Percentiles rank a stretch among this genome's conserved stretches.
Conservation (phyloP, 352 stramenopile species). For the Phytophthora hybrid region DNA sequence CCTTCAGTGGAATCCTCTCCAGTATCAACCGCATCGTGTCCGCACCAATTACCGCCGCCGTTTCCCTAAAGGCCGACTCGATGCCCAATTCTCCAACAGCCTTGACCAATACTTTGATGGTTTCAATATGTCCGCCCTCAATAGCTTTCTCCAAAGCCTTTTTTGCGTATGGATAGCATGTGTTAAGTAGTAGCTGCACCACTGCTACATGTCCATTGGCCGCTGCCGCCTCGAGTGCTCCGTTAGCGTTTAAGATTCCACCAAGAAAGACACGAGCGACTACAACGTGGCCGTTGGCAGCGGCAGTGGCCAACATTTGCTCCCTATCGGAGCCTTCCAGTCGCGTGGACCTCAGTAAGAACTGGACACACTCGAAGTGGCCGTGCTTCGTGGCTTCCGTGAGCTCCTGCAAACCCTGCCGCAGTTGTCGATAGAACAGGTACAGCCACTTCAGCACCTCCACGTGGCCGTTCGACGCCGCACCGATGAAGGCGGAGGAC, state of each 20-base stretch:
- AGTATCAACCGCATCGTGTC: background rate
- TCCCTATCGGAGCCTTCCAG: background rate
- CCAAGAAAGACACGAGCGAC: background rate
- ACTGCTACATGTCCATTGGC: background rate
- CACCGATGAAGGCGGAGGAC: conserved; percentile 7
- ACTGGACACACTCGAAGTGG: background rate
- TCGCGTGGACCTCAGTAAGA: background rate
- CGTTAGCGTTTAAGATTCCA: background rate
- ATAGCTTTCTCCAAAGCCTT: background rate
- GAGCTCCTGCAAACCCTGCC: background rate
- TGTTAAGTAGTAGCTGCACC: background rate
- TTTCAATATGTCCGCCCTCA: background rate
- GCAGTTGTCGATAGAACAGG: background rate
- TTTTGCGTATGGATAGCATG: background rate
- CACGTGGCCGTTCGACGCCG: background rate
- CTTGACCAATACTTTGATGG: background rate
- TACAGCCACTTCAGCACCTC: conserved; percentile 1
- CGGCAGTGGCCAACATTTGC: background rate
- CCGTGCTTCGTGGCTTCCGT: background rate
- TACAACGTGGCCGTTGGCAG: background rate
- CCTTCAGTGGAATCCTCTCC: background rate
- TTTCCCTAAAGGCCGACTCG: background rate
- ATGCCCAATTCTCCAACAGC: no score
- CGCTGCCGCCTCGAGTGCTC: background rate
- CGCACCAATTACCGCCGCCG: background rate